phyloP scores from a whole-genome alignment of 345 rosid genomes.

The Lepidium didymum region DNA sequence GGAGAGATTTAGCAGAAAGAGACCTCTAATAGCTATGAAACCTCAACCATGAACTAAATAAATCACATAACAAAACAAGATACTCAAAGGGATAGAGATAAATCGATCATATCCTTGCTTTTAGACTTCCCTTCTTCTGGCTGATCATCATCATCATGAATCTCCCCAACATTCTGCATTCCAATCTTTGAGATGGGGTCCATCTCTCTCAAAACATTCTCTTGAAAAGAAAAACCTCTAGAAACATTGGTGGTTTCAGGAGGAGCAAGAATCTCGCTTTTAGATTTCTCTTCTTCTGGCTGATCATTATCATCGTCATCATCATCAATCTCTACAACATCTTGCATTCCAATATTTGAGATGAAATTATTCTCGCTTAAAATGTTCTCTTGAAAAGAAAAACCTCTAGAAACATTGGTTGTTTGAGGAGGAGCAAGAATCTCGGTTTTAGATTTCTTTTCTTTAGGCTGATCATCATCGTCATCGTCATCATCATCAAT shows the following conservation, averaged over 20 bases:
- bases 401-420: background rate
- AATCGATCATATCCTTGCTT: constrained; percentile 3
- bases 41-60: background rate
- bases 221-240: background rate
- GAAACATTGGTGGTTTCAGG: background rate
- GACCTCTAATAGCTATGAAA: background rate
- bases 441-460: background rate
- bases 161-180: background rate
- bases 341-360: constrained; percentile 12
- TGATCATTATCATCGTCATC: too few species aligned
- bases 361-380: constrained; percentile 9
- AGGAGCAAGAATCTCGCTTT: background rate
- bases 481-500: constrained; percentile 22
- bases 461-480: constrained; percentile 5
- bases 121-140: constrained; percentile 5
- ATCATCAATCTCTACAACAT: constrained; percentile 8
- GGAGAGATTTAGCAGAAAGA: background rate
- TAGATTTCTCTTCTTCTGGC: background rate
- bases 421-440: constrained; percentile 2
- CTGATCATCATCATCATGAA: constrained; percentile 13
- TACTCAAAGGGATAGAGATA: constrained; percentile 23
- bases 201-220: background rate
- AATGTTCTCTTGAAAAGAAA: background rate
- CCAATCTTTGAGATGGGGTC: constrained; percentile 24
- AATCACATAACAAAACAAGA: background rate